Conservation (phyloP, 306 rosid genomes). For the Sicyos baderoa region DNA sequence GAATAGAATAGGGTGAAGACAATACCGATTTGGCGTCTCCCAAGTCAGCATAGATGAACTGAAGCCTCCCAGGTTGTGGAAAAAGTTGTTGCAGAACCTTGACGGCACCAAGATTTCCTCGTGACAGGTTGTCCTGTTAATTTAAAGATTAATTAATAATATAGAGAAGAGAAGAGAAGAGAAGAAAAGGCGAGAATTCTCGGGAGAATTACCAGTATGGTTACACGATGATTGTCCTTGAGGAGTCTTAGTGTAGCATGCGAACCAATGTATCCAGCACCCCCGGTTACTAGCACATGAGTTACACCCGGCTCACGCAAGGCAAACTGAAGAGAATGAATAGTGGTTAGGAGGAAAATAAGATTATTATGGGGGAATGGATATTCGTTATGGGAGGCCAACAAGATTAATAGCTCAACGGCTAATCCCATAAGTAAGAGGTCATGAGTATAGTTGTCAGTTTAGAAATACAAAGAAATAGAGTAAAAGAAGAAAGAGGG, state of each 20-base stretch:
- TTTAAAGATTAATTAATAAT: not conserved
- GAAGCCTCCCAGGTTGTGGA: conserved; percentile 84
- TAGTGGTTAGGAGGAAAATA: too few species aligned
- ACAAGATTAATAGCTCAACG: too few species aligned
- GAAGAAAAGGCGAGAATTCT: not conserved
- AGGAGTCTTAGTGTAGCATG: conserved; percentile 80
- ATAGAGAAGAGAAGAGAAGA: not conserved
- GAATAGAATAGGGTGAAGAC: conserved; percentile 17
- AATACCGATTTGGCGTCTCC: conserved; percentile 80
- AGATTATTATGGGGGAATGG: too few species aligned
- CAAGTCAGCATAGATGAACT: conserved; percentile 76
- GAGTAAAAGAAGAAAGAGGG: too few species aligned
- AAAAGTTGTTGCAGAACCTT: conserved; percentile 61
- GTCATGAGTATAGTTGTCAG: too few species aligned
- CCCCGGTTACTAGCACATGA: conserved; percentile 88
- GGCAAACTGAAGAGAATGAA: conserved; percentile 65
- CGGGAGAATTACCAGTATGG: conserved; percentile 61
- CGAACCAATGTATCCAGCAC: conserved; percentile 95
- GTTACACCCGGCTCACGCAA: conserved; percentile 53
- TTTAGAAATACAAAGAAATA: too few species aligned
- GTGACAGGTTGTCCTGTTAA: conserved; percentile 67
- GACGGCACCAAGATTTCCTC: conserved; percentile 86
- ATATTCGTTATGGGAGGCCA: too few species aligned
- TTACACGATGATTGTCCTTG: conserved; percentile 68
- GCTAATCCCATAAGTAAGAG: too few species aligned